Conservation (phyloP, 352 stramenopile genomes). For the Phytopythium boreale region DNA sequence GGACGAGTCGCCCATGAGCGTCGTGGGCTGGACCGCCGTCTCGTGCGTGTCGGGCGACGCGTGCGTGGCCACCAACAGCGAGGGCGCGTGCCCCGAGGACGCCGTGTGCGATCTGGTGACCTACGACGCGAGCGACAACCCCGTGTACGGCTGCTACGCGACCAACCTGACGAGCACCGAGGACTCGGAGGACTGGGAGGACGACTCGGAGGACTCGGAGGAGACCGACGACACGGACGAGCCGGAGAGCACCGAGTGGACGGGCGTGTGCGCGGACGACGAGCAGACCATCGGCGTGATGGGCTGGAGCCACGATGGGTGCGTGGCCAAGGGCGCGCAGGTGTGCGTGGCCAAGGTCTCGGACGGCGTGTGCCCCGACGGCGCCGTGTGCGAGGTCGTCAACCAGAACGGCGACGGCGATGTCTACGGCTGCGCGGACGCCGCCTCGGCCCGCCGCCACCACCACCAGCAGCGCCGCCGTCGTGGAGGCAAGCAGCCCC, state of each 20-base stretch:
- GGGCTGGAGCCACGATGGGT: constrained; percentile 5
- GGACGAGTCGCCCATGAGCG: constrained; percentile 5
- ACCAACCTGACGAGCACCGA: constrained; percentile 1
- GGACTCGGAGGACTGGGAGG: background rate
- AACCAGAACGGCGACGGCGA: constrained; percentile 4
- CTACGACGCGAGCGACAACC: background rate
- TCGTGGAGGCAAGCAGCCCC: background rate
- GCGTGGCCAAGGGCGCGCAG: background rate
- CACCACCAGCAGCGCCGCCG: constrained; percentile 1
- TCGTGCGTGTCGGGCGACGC: background rate
- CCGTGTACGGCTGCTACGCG: constrained; percentile 9
- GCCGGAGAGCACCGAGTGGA: background rate
- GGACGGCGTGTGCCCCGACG: constrained; percentile 7
- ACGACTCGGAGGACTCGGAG: constrained; percentile 7
- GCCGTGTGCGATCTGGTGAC: constrained; percentile 4
- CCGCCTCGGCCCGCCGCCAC: background rate
- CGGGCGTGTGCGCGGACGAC: constrained; percentile 1
- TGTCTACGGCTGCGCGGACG: constrained; percentile 4
- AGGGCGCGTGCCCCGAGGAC: constrained; percentile 3
- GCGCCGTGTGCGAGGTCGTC: background rate
- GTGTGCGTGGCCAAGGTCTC: constrained; percentile 6
- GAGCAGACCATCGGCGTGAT: constrained; percentile 5
- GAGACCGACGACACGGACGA: constrained; percentile 2
- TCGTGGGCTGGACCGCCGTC: constrained; percentile 6
- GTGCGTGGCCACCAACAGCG: constrained; percentile 5